These are phyloP conservation scores for Mycena belliarum DNA, from an alignment of 768 basidiomycete genomes.

Conservation along the genomic window DNA sequence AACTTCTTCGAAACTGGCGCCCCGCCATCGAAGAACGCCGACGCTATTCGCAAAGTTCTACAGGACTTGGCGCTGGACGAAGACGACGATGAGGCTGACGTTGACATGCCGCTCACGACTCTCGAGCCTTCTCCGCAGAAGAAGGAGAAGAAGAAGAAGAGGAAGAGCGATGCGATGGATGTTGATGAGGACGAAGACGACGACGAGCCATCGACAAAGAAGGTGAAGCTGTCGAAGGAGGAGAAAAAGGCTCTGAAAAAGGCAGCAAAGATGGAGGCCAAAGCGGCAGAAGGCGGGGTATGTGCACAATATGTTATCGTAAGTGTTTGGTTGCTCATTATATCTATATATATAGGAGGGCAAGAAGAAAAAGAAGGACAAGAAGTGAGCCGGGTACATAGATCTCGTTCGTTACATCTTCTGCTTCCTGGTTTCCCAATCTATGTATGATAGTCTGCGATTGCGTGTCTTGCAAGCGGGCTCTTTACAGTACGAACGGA, in stretches of 20 bases:
- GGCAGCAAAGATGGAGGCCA: constrained; percentile 67
- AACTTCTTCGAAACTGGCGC: constrained; percentile 92
- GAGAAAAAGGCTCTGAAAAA: constrained; percentile 86
- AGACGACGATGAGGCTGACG: constrained; percentile 54
- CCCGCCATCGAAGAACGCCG: constrained; percentile 87
- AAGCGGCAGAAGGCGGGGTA: constrained; percentile 45
- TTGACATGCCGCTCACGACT: constrained; percentile 57
- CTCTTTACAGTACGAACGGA: no score
- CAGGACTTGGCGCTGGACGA: constrained; percentile 75
- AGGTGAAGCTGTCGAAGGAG: constrained; percentile 78
- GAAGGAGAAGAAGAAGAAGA: constrained; percentile 66
- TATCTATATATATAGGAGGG: constrained; percentile 17
- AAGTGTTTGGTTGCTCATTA: not conserved
- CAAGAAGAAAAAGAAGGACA: constrained; percentile 48
- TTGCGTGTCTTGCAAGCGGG: no score
- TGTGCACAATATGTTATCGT: constrained; percentile 11
- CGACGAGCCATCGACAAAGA: constrained; percentile 60
- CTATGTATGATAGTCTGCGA: not conserved
- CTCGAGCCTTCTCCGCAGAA: constrained; percentile 60
- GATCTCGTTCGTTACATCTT: not conserved
- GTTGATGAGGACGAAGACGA: constrained; percentile 56
- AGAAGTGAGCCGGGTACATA: constrained; percentile 22
- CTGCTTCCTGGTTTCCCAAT: not conserved
- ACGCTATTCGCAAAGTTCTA: constrained; percentile 88
- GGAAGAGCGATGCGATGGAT: constrained; percentile 68